Base-by-base conservation (phyloP, 129 eudicot species). In the Chrysanthemum seticuspe region DNA sequence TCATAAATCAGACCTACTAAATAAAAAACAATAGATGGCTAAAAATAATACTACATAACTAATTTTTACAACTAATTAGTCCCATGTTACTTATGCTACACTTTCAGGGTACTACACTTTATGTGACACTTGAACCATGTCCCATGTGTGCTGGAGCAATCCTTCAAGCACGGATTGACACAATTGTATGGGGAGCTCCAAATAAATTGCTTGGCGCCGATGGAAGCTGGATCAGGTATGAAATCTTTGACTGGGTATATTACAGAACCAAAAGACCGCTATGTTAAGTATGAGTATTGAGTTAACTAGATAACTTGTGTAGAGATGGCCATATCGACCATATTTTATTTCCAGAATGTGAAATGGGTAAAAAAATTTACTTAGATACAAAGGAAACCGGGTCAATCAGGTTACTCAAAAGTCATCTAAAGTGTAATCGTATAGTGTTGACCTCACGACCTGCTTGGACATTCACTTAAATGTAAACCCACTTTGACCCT, bases 131-230 rank as follows among this genome's bases (percentile, higher is more conserved):
- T 65, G 98, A 94, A 86, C 98, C 98, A 62, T 94, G 98, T 67
- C 91, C 98, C 5, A 90, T 94, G 98, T 94, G 98, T 83, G 98
- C 98, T 67, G 98, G 97, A 84, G 98, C 97, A 21, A 94, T 94
- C 71, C 91, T 90, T 78, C 97, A 90, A 86, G 96, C 98, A 11
- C 83, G 98, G 68, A 66, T 94, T 34, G 95, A 86, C 77, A 83
- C 97, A 7, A 79, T 94, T 79, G 98, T 94, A n/a, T 94, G 97
- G 97, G 98, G 98, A 72, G 98, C 98, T 73, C 98, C 98, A 14
- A 94, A 94, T 80, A 94, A 94, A 81, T 96, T 94, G 63, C 97
- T 94, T 49, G 98, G 98, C 79, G 98, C 98, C n/a, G 98, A 90
- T 86, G 98, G 98, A 34, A 94, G 98, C 84, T 94, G 98, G 98